phyloP scores from a whole-genome alignment of 495 filamentous ascomycete genomes.

The Penicillium paradoxum region DNA sequence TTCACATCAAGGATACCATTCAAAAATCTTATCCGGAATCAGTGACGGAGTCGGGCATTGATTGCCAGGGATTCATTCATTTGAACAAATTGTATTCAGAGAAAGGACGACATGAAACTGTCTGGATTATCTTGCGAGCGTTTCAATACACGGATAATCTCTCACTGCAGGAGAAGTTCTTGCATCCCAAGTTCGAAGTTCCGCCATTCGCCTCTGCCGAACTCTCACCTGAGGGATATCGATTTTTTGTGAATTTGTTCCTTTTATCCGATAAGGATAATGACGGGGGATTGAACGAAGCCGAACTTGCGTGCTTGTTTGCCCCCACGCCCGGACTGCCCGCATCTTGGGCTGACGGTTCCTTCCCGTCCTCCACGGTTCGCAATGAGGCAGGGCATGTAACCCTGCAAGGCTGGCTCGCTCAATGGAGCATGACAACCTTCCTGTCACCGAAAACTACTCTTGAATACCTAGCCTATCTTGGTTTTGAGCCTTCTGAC shows the following conservation, averaged over 20 bases:
- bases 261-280: constrained; percentile 94
- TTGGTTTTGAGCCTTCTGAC: constrained; percentile 75
- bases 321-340: constrained; percentile 90
- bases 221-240: constrained; percentile 88
- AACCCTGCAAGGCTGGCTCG: constrained; percentile 95
- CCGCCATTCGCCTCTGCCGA: constrained; percentile 88
- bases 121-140: constrained; percentile 93
- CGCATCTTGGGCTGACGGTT: constrained; percentile 79
- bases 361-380: constrained; percentile 90
- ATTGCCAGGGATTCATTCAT: constrained; percentile 74
- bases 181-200: constrained; percentile 93
- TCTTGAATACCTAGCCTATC: constrained; percentile 88
- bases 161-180: constrained; percentile 79
- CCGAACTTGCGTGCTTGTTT: constrained; percentile 80
- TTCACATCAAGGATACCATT: constrained; percentile 83
- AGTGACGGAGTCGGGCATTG: constrained; percentile 66
- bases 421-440: constrained; percentile 99
- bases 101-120: constrained; percentile 96
- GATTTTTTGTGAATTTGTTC: constrained; percentile 97
- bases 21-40: constrained; percentile 60
- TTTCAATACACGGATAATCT: constrained; percentile 96
- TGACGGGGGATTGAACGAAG: constrained; percentile 84
- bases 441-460: constrained; percentile 94
- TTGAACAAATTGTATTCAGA: constrained; percentile 95
- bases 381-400: constrained; percentile 93